phyloP scores from a whole-genome alignment of 371 early-diverging fungal genomes.

The Entomophthora muscae region DNA sequence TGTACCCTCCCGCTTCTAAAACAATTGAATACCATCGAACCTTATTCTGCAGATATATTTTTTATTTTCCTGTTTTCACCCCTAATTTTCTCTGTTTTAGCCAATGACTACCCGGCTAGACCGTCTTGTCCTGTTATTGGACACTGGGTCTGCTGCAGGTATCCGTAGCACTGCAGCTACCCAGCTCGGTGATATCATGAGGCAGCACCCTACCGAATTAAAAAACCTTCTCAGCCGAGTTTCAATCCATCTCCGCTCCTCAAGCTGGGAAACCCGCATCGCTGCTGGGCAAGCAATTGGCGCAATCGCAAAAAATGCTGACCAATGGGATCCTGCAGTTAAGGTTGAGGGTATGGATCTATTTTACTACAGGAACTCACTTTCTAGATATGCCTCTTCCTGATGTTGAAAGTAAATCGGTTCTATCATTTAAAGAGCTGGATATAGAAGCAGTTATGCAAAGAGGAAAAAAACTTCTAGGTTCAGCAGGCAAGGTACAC shows the following conservation, averaged over 20 bases:
- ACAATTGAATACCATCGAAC: not conserved
- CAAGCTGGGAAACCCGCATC: conserved; percentile 88
- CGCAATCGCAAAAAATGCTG: conserved; percentile 73
- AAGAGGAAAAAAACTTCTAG: conserved; percentile 65
- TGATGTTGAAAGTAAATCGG: conserved; percentile 13
- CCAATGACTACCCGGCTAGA: conserved; percentile 44
- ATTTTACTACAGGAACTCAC: not conserved
- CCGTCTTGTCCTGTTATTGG: conserved; percentile 77
- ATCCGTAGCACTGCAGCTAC: conserved; percentile 83
- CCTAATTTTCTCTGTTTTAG: conserved; percentile 11
- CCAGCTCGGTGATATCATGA: conserved; percentile 87
- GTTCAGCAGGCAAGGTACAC: conserved; percentile 53
- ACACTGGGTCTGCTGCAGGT: conserved; percentile 78
- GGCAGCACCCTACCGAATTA: conserved; percentile 84
- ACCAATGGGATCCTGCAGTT: conserved; percentile 51
- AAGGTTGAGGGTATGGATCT: conserved; percentile 8
- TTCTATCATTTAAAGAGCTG: conserved; percentile 44
- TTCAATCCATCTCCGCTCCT: conserved; percentile 66
- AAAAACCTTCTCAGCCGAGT: conserved; percentile 71
- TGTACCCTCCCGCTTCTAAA: not conserved
- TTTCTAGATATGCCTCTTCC: not conserved
- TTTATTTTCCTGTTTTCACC: not conserved
- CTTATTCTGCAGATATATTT: not conserved
- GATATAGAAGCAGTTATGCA: conserved; percentile 65
- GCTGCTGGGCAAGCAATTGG: conserved; percentile 86